These are phyloP conservation scores for Heritiera littoralis DNA, from an alignment of 345 rosid genomes.

Conservation along the genomic window DNA sequence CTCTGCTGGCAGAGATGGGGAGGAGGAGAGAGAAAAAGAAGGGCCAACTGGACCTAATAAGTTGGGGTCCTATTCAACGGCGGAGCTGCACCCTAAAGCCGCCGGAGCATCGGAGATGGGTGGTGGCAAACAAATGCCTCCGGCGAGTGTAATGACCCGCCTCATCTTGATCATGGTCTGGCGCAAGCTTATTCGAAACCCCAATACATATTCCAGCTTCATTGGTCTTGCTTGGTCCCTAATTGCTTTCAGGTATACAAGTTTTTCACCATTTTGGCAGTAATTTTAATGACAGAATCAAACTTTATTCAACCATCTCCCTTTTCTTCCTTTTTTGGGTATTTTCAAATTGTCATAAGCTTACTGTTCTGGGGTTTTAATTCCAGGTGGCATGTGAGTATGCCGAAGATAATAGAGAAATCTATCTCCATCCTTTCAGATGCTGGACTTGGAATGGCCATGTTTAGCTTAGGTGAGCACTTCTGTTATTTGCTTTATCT, in stretches of 20 bases:
- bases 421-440: constrained; percentile 94
- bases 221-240: constrained; percentile 89
- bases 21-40: constrained; percentile 49
- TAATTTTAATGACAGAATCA: background rate
- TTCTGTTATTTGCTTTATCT: no score
- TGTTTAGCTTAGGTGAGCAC: constrained; percentile 91
- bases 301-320: background rate
- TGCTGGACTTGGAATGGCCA: constrained; percentile 99
- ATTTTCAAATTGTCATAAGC: background rate
- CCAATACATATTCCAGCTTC: constrained; percentile 95
- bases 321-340: background rate
- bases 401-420: constrained; percentile 76
- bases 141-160: constrained; percentile 92
- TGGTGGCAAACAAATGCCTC: constrained; percentile 65
- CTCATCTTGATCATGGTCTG: constrained; percentile 95
- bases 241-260: constrained; percentile 65
- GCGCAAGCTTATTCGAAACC: constrained; percentile 93
- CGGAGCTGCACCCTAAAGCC: constrained; percentile 59
- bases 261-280: background rate
- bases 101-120: constrained; percentile 37
- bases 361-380: constrained; percentile 15
- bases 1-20: constrained; percentile 58
- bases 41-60: constrained; percentile 52
- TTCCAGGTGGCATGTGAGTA: constrained; percentile 84
- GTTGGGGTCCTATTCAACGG: constrained; percentile 58